Evolutionary conservation across 176 grass and related monocot species (phyloP), one percentile per base, ranked within the genome.

Genomic region (bread wheat (Triticum aestivum)): DNA sequence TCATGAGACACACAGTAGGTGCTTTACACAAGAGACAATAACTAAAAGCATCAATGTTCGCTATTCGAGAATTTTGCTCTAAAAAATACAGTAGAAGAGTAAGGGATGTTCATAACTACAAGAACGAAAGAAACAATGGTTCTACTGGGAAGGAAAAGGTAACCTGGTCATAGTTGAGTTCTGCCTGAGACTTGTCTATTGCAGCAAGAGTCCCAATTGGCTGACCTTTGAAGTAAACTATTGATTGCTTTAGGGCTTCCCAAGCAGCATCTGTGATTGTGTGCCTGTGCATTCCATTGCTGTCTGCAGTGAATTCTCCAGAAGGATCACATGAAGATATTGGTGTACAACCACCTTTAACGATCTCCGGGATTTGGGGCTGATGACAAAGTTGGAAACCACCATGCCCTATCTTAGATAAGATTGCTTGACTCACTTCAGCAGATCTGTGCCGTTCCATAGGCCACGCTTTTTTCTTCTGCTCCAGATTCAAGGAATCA

Each of bases 121-220:
- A 52, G 6, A 51, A 13, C n/a, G 6, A 38, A 49, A 52, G 11
- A 49, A 69, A 8, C 56, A 37, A 67, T 73, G 61, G 5, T 72
- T 82, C 3, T 72, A 78, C 49, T 72, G 49, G 74, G 67, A 82
- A 88, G 61, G 44, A 23, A 90, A 90, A 79, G 34, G 45, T 61
- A 45, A 98, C 95, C 95, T 98, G 93, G n/a, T 98, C 91, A 78
- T 98, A 98, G 86, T 98, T 98, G 12, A 98, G 93, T 65, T 86
- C 83, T 88, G 83, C 89, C 77, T 89, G 82, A 82, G 95, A 89
- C 61, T 89, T 90, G 86, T 98, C 95, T 49, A 91, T 41, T 77
- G 95, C 93, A 85, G 93, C 95, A 95, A 98, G 85, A 32, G 93
- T 98, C 63, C 93, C 95, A 89, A 95, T 90, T 73, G 95, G 95